Conservation (phyloP, 495 filamentous ascomycete genomes). For the Xylaria sp. region DNA sequence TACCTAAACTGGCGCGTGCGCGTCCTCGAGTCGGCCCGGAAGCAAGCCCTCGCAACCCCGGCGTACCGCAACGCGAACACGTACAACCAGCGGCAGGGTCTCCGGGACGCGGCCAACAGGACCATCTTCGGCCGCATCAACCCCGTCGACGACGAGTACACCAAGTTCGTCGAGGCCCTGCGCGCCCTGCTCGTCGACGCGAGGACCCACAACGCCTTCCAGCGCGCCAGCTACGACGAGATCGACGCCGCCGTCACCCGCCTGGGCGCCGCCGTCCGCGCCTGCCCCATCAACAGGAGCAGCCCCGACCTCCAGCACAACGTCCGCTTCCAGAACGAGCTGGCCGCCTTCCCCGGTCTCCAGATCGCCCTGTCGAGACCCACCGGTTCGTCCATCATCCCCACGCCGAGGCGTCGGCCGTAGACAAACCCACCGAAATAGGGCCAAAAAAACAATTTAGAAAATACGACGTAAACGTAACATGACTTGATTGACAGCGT, state of each 20-base stretch:
- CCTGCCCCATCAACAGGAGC: background rate
- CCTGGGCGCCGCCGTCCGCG: background rate
- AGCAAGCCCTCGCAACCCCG: background rate
- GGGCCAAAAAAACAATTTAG: background rate
- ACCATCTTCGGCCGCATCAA: background rate
- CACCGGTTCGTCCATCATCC: slow-evolving; percentile 18
- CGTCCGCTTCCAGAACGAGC: background rate
- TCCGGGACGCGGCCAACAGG: background rate
- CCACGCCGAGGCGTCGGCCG: background rate
- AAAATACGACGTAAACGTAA: too few species aligned
- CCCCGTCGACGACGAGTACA: background rate
- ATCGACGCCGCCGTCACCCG: background rate
- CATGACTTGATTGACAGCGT: too few species aligned
- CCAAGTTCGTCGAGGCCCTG: background rate
- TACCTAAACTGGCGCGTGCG: slow-evolving; percentile 17
- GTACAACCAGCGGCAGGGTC: background rate
- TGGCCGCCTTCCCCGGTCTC: background rate
- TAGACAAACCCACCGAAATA: background rate
- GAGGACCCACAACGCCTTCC: background rate
- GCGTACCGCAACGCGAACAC: background rate
- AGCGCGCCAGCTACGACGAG: background rate
- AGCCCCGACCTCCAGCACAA: background rate
- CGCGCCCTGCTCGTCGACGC: background rate
- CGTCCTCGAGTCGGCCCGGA: background rate
- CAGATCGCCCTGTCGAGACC: background rate